Evolutionary conservation across 306 rosid species (phyloP).

Genomic region (Acacia confusa): DNA sequence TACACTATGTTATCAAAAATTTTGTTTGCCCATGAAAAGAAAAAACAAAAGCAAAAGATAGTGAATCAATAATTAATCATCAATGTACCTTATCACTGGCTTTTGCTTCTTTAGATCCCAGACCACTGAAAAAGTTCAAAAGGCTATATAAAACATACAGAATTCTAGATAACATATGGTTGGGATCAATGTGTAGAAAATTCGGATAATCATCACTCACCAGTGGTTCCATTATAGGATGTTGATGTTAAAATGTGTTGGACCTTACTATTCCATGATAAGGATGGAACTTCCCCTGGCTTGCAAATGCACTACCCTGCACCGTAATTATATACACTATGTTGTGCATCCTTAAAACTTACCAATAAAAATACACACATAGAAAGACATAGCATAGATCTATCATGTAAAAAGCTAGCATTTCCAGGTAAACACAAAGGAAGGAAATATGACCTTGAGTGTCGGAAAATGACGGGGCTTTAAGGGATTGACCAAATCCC

Average conservation of each 20-base stretch:
- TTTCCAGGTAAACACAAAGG: slow-evolving; percentile 6
- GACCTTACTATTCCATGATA: slow-evolving; percentile 99
- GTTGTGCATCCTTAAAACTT: slow-evolving; percentile 11
- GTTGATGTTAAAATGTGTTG: slow-evolving; percentile 96
- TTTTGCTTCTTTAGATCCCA: no score
- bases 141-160: no score
- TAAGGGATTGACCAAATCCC: slow-evolving; percentile 93
- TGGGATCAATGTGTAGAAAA: no score
- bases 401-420: slow-evolving; percentile 5
- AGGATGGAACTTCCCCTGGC: slow-evolving; percentile 92
- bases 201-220: no score
- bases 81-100: no score
- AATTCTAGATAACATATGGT: no score
- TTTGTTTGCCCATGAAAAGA: no score
- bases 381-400: background rate
- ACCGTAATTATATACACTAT: slow-evolving; percentile 25
- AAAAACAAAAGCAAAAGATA: no score
- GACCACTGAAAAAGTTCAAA: no score
- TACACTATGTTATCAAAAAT: background rate
- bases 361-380: background rate
- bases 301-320: slow-evolving; percentile 95
- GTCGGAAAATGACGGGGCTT: slow-evolving; percentile 93
- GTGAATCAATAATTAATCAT: no score
- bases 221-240: slow-evolving; percentile 94
- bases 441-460: slow-evolving; percentile 64